Evolutionary conservation across 2,329 filamentous ascomycete species (phyloP), one percentile per base, ranked within the genome.

Genomic region (Aspergillus hortae): DNA sequence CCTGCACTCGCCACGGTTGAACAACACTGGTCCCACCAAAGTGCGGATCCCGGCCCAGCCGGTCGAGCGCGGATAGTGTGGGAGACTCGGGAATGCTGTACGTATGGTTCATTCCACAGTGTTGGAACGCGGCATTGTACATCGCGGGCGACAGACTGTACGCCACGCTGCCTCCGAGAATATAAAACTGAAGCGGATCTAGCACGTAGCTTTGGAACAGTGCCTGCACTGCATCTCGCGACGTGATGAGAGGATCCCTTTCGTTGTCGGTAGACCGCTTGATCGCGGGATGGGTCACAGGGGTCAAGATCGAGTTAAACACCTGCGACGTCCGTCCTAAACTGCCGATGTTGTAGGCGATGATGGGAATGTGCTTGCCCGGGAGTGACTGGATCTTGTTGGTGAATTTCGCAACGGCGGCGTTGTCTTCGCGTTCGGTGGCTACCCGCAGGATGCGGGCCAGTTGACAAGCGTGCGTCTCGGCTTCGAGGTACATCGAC

Each of bases 251-350:
- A 10, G 71, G 63, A 48, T 72, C 67, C 6, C 58, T 55, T 43
- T 57, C 58, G 42, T 66, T 60, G 21, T 60, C 56, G 5, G 46
- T 44, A 6, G 48, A 47, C 10, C 57, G 59, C 23, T 60, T 60
- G 46, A 74, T 68, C 5, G 67, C 68, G 15, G 69, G 64, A 48
- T 75, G 73, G 3, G 68, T 72, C n/a, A 75, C 72, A 2, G 65
- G 63, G 6, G 71, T 75, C 44, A 75, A 56, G 12, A 67, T 69
- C 4, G 66, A 65, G 52, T 75, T 75, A 54, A 74, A 72, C 1
- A 75, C 65, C 52, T 75, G 73, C n/a, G 73, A 74, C 10, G 71
- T 75, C 14, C 72, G 70, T 36, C 73, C 73, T 14, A 74, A 59
- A 6, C 61, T 60, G 9, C 72, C 71, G 11, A 71, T 56, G 33